Conservation (phyloP, 1,284 basidiomycete species). For the Ustanciosporium gigantosporum region DNA sequence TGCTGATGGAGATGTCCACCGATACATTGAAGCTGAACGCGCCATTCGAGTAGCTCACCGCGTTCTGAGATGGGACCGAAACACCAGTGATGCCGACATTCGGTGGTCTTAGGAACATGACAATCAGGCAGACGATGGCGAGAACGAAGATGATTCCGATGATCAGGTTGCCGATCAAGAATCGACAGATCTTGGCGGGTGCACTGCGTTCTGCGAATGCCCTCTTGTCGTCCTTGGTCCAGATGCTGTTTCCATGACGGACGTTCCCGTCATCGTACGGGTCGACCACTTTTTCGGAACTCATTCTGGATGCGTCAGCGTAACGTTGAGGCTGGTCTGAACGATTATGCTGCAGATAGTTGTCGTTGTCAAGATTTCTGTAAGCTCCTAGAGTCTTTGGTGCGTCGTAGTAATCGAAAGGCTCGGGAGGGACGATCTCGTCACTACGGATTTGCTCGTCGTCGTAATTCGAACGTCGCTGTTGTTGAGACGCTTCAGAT, state of each 20-base stretch:
- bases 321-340: conserved; percentile 8
- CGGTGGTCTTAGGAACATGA: conserved; percentile 54
- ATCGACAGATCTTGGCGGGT: conserved; percentile 46
- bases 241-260: conserved; percentile 50
- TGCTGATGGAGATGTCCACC: conserved; percentile 51
- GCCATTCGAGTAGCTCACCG: conserved; percentile 31
- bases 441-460: conserved; percentile 1
- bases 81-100: conserved; percentile 49
- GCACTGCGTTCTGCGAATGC: conserved; percentile 41
- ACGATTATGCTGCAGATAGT: conserved; percentile 14
- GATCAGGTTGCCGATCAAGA: conserved; percentile 49
- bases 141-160: conserved; percentile 47
- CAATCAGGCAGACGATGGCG: conserved; percentile 48
- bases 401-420: conserved; percentile 2
- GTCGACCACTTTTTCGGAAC: not conserved
- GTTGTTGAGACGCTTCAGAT: conserved; percentile 1
- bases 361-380: conserved; percentile 3
- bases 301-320: conserved; percentile 4
- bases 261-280: conserved; percentile 6
- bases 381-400: not conserved
- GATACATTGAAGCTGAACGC: conserved; percentile 48
- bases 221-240: conserved; percentile 48
- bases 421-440: too few relatives aligned
- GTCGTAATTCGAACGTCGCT: too few relatives aligned
- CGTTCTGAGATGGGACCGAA: conserved; percentile 19